Base-by-base conservation (phyloP, 257 asterid genomes). In the Capsicum chinense region DNA sequence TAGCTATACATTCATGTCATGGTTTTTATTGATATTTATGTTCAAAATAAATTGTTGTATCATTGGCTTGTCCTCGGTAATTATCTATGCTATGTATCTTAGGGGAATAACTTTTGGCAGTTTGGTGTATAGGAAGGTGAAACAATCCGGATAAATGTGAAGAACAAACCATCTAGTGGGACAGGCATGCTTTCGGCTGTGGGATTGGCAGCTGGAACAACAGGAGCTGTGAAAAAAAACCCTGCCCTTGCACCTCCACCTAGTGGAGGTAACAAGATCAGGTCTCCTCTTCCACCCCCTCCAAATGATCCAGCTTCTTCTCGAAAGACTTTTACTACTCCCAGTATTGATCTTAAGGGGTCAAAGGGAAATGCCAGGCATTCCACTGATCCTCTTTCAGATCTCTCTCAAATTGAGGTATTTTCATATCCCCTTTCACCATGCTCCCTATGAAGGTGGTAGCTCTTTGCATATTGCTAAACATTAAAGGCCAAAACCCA, bases 221-320 rank as follows among this genome's bases (percentile, higher is more conserved):
- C 97, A 71, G 93, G 87, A 85, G 82, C 92, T 54, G 94, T 83
- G 71, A 94, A 94, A 73, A 94, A 90, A 90, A 68, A 94, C 64
- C 84, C 93, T 57, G 81, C 89, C 76, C 97, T 96, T 79, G 93
- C 97, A n/a, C 98, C 98, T 2, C 98, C 99, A 0, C 98, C 98
- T 26, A 87, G 86, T 64, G 98, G 92, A 17, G 89, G 91, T 8
- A 87, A 67, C 71, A 94, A 92, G 88, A 89, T 94, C 82, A 92
- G 97, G 89, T 92, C 98, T 80, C 93, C 97, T 82, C 98, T 96
- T 86, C 98, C 97, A 57, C 99, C 98, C 37, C 99, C 98, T 37
- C 98, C 99, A 57, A 92, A 94, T 86, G 98, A 92, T 88, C 89
- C 92, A 62, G 97, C 85, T 73, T 87, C 85, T 81, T 90, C 90